Evolutionary conservation across 805 yeast genomes (phyloP), one percentile per base, ranked within the genome.

Genomic region (Grigorovia jiainica): DNA sequence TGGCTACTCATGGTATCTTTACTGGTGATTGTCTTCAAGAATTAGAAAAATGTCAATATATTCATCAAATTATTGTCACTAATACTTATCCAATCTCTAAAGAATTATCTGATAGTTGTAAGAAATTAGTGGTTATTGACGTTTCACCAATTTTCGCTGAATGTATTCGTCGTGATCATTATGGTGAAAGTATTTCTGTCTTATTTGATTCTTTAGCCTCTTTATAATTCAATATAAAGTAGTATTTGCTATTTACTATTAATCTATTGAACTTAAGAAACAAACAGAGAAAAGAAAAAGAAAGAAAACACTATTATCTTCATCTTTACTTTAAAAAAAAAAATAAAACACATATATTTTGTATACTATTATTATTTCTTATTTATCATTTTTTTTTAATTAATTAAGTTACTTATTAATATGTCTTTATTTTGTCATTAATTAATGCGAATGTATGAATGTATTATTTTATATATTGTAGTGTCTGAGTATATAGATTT

Each of bases 141-240:
- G 94, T 92, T 39, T 83, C 96, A 47, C 83, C 95, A 16, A 87
- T 92, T 41, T 84, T 92, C 58, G 97, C 97, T 29, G 99, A 92
- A 70, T 92, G 97, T 65, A 90, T 92, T 47, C 81, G 99, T 68
- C 83, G 99, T 70, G 96, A 92, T 61, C 99, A 92, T 64, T 89
- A 90, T 55, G 99, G 98, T 62, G 97, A 90, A 69, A 82, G 94
- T 54, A 89, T 90, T 47, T 85, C 95, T 33, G 95, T 89, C 17
- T 68, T 89, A 54, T 89, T 90, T 61, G 95, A 89, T 63, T 87
- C 94, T 39, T 72, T 87, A 49, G 83, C 89, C 38, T 75, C 65
- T 33, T 49, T 62, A 41, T 64, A 54, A 46, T 18, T 2, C 5
- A 11, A 8, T 20, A 34, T 13, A 34, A 20, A 25, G 30, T n/a